phyloP scores from a whole-genome alignment of 1,284 basidiomycete genomes.

The Mrakiaceae sp. region DNA sequence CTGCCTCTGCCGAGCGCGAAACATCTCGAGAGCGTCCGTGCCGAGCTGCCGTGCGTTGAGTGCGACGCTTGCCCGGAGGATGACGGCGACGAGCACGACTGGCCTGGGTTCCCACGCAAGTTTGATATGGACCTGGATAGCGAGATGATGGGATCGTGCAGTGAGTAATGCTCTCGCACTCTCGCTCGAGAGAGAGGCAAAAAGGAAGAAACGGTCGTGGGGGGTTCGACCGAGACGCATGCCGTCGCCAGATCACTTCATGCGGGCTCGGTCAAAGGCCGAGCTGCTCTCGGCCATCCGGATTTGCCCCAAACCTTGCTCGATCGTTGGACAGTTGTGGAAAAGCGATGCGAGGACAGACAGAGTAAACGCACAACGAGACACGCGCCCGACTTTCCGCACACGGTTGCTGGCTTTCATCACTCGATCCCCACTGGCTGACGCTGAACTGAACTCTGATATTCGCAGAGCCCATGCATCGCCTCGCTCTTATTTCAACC shows the following conservation, averaged over 20 bases:
- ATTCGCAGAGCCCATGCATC: slow-evolving; percentile 14
- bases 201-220: too few species aligned
- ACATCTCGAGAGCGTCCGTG: not conserved
- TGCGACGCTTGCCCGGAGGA: slow-evolving; percentile 19
- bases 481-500: slow-evolving; percentile 52
- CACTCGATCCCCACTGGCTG: slow-evolving; percentile 3
- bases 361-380: too few species aligned
- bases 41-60: not conserved
- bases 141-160: slow-evolving; percentile 71
- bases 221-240: too few species aligned
- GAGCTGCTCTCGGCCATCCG: not conserved
- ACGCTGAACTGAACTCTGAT: not conserved
- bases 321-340: too few species aligned
- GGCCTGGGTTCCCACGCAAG: slow-evolving; percentile 56
- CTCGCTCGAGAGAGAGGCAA: too few species aligned
- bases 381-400: too few species aligned
- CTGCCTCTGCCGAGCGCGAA: not conserved
- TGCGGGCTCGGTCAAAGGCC: too few species aligned
- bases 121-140: slow-evolving; percentile 66
- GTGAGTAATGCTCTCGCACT: slow-evolving; percentile 34
- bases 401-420: not conserved
- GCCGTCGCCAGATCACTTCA: too few species aligned
- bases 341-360: too few species aligned
- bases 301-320: slow-evolving; percentile 8
- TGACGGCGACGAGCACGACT: slow-evolving; percentile 40